Conservation (phyloP, 2,329 filamentous ascomycete species). For the Arthrobotrys pseudoclavata region DNA sequence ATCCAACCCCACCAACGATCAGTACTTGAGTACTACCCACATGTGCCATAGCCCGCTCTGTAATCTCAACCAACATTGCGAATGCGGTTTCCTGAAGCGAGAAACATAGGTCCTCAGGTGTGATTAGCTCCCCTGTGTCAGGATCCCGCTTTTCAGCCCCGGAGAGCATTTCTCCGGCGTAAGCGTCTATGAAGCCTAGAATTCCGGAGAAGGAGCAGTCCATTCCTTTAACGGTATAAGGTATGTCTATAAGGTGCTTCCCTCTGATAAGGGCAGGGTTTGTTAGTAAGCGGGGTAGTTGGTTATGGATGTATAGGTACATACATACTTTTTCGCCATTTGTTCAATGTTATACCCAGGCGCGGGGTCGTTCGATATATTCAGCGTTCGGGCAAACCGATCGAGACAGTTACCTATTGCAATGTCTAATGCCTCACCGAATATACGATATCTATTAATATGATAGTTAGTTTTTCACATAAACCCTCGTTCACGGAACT, state of each 20-base stretch:
- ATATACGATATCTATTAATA: slow-evolving; percentile 80
- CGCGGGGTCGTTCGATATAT: slow-evolving; percentile 94
- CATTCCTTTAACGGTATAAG: slow-evolving; percentile 98
- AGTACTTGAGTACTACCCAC: slow-evolving; percentile 91
- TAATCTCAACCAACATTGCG: slow-evolving; percentile 98
- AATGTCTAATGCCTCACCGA: slow-evolving; percentile 96
- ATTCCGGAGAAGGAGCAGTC: slow-evolving; percentile 97
- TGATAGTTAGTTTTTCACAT: background rate
- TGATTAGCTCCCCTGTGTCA: slow-evolving; percentile 71
- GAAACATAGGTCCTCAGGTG: slow-evolving; percentile 89
- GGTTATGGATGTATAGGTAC: background rate
- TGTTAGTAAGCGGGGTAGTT: background rate
- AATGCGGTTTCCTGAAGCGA: slow-evolving; percentile 94
- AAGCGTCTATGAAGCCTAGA: slow-evolving; percentile 82
- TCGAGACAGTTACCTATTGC: slow-evolving; percentile 98
- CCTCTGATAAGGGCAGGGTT: slow-evolving; percentile 64
- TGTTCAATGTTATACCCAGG: slow-evolving; percentile 99
- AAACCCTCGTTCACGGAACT: background rate
- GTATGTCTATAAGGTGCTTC: slow-evolving; percentile 82
- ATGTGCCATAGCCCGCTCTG: slow-evolving; percentile 97
- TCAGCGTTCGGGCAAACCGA: slow-evolving; percentile 89
- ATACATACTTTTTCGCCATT: slow-evolving; percentile 76
- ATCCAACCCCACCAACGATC: slow-evolving; percentile 95
- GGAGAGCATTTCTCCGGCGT: slow-evolving; percentile 78
- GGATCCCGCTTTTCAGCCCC: slow-evolving; percentile 63